A percentile compares a stretch with the other conserved stretches of the same genome.
Conservation (phyloP, 208 protist species). For the Phytomonas serpens region DNA sequence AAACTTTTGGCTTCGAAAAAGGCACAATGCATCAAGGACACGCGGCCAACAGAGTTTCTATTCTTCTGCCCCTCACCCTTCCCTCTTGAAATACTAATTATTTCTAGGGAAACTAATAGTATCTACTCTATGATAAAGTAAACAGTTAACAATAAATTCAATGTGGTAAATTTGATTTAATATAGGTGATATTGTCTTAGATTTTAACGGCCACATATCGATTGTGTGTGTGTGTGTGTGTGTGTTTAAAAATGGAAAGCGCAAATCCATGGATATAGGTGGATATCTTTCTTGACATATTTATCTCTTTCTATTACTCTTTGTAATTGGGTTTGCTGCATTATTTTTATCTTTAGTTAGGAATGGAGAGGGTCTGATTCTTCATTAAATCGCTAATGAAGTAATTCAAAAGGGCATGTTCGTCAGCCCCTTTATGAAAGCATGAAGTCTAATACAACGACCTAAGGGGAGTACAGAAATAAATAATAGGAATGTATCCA, state of each 20-base stretch:
- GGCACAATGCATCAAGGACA: background rate
- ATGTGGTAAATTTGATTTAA: background rate
- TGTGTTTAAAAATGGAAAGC: background rate
- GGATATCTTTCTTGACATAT: background rate
- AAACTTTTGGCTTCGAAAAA: background rate
- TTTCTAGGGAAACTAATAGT: background rate
- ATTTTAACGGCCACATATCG: background rate
- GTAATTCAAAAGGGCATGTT: background rate
- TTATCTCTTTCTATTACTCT: background rate
- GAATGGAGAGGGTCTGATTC: background rate
- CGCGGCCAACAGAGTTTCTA: background rate
- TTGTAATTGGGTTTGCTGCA: background rate
- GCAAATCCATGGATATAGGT: background rate
- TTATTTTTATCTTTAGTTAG: background rate
- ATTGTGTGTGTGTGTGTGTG: background rate
- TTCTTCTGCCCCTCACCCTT: background rate
- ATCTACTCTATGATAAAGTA: background rate
- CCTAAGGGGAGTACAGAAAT: background rate
- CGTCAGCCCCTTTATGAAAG: background rate
- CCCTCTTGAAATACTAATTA: background rate
- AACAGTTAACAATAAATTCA: background rate
- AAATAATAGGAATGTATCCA: background rate
- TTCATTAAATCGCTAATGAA: background rate
- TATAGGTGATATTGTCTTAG: background rate
- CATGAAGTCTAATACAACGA: slow-evolving; percentile 3